Conservation (phyloP, 768 basidiomycete genomes). For the Amanita pallidorosea region DNA sequence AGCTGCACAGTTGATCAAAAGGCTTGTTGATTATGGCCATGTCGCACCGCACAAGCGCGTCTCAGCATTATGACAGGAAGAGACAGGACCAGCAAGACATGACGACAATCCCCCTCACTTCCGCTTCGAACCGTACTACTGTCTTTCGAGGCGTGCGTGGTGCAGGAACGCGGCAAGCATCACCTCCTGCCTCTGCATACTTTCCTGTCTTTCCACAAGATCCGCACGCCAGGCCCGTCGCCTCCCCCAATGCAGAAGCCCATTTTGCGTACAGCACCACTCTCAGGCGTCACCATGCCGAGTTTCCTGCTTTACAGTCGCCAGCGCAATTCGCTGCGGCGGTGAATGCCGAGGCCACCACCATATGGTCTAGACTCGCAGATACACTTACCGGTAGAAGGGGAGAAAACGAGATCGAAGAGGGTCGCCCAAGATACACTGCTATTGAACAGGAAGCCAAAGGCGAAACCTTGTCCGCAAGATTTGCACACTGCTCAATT, state of each 20-base stretch:
- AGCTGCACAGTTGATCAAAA: no score
- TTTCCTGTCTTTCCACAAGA: conserved; percentile 51
- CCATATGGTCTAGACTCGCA: conserved; percentile 39
- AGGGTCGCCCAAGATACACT: conserved; percentile 24
- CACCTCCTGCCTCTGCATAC: conserved; percentile 77
- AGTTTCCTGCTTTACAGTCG: conserved; percentile 31
- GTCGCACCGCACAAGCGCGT: conserved; percentile 14
- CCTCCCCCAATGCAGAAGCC: conserved; percentile 50
- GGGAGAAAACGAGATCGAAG: conserved; percentile 14
- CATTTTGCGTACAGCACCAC: conserved; percentile 85
- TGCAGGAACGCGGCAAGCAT: conserved; percentile 27
- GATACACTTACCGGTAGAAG: conserved; percentile 28
- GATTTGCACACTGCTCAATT: conserved; percentile 55
- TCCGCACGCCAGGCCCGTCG: conserved; percentile 37
- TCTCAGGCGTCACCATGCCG: conserved; percentile 53
- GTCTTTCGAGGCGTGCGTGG: background rate
- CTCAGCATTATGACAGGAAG: conserved; percentile 29
- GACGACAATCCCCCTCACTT: conserved; percentile 14
- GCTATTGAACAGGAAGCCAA: conserved; percentile 19
- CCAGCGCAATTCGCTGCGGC: conserved; percentile 37
- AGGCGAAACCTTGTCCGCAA: conserved; percentile 51
- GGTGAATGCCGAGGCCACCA: conserved; percentile 36
- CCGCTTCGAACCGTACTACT: conserved; percentile 21
- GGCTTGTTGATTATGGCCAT: background rate
- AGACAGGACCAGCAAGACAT: conserved; percentile 2